Percentiles rank a stretch among this genome's conserved stretches.
phyloP scores from a whole-genome alignment of 2,329 filamentous ascomycete genomes.

The Eurotiales sp. region DNA sequence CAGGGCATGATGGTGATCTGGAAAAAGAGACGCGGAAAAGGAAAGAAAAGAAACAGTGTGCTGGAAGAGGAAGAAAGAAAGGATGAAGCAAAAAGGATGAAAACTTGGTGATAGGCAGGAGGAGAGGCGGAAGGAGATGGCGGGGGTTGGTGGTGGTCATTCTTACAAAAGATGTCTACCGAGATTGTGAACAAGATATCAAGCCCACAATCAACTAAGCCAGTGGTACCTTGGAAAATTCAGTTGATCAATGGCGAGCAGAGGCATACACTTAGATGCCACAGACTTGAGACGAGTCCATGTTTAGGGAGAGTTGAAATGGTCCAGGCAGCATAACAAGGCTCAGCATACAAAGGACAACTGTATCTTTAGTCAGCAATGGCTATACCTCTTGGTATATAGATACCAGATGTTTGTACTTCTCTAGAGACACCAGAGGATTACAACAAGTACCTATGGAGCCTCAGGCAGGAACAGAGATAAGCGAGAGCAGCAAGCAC shows the following conservation, averaged over 20 bases:
- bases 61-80: not conserved
- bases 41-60: not conserved
- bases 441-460: not conserved
- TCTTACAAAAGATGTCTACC: not conserved
- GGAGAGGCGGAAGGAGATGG: not conserved
- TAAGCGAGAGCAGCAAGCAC: not conserved
- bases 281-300: not conserved
- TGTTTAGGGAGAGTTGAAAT: not conserved
- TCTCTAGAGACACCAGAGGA: not conserved
- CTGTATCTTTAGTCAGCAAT: not conserved
- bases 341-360: not conserved
- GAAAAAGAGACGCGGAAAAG: not conserved
- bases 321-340: not conserved
- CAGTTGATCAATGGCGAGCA: not conserved
- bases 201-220: not conserved
- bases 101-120: not conserved
- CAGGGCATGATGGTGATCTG: conserved; percentile 2
- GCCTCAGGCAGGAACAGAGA: not conserved
- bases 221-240: not conserved
- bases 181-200: not conserved
- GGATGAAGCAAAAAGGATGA: not conserved
- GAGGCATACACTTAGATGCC: not conserved
- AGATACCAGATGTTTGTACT: not conserved
- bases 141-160: not conserved
- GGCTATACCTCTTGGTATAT: not conserved